A percentile compares a stretch with the other conserved stretches of the same genome.
These are phyloP conservation scores for Penicillium diatomitis DNA, from an alignment of 495 filamentous ascomycete species.

Conservation along the genomic window DNA sequence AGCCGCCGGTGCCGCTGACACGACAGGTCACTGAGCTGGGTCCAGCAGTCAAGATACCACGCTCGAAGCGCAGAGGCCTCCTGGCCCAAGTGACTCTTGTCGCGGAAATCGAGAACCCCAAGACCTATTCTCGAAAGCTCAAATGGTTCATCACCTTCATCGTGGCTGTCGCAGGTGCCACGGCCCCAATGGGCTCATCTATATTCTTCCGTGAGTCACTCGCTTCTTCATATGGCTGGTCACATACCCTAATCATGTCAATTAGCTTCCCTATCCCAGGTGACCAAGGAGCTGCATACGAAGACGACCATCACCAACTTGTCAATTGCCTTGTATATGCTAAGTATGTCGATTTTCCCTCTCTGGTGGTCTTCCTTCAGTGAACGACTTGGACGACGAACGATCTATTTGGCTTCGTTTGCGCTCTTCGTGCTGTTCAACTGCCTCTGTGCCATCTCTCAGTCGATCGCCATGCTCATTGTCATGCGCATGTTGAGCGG, in stretches of 20 bases:
- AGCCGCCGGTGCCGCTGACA: slow-evolving; percentile 3
- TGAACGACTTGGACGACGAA: slow-evolving; percentile 71
- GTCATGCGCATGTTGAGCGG: slow-evolving; percentile 76
- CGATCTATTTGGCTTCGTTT: slow-evolving; percentile 81
- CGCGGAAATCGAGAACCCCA: slow-evolving; percentile 73
- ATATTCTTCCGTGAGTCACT: slow-evolving; percentile 70
- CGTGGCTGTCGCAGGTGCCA: slow-evolving; percentile 64
- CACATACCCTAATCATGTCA: neutral
- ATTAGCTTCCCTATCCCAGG: slow-evolving; percentile 61
- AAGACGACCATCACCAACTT: slow-evolving; percentile 70
- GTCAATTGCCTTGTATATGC: slow-evolving; percentile 81
- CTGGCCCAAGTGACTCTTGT: slow-evolving; percentile 63
- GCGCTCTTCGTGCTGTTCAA: slow-evolving; percentile 71
- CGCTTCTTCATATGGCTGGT: neutral
- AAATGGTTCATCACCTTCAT: slow-evolving; percentile 86
- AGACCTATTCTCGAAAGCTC: slow-evolving; percentile 56
- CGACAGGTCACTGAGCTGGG: slow-evolving; percentile 21
- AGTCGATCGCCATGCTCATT: slow-evolving; percentile 75
- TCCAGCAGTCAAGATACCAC: slow-evolving; percentile 42
- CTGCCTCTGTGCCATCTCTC: slow-evolving; percentile 60
- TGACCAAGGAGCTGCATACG: slow-evolving; percentile 55
- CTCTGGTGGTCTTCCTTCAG: slow-evolving; percentile 94
- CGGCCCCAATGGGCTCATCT: slow-evolving; percentile 75
- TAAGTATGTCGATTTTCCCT: slow-evolving; percentile 82
- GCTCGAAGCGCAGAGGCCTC: slow-evolving; percentile 62